Evolutionary conservation across 1,284 basidiomycete species (phyloP).

Genomic region (Ustilago shanxiensis): DNA sequence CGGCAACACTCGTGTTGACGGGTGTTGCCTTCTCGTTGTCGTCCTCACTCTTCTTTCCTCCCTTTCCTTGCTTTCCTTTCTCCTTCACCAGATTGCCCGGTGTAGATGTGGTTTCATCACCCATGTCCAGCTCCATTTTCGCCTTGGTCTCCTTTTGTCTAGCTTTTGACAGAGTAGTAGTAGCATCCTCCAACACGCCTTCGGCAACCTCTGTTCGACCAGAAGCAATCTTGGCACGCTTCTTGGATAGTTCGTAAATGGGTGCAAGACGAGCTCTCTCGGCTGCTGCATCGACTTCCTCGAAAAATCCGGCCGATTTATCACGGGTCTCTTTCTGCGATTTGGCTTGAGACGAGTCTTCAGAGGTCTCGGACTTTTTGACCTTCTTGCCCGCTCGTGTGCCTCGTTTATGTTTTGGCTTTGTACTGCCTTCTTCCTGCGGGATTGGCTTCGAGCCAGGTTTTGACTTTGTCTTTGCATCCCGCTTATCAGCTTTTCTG

Average conservation of each 20-base stretch:
- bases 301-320: constrained; percentile 26
- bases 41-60: constrained; percentile 1
- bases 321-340: constrained; percentile 8
- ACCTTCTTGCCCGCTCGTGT: constrained; percentile 40
- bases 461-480: background rate
- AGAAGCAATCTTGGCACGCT: constrained; percentile 41
- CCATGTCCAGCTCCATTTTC: constrained; percentile 26
- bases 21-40: constrained; percentile 8
- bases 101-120: constrained; percentile 16
- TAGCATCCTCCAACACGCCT: constrained; percentile 43
- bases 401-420: constrained; percentile 39
- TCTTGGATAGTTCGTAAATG: constrained; percentile 41
- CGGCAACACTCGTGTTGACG: constrained; percentile 37
- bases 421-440: constrained; percentile 18
- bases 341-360: background rate
- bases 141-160: constrained; percentile 25
- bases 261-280: constrained; percentile 40
- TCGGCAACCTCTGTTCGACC: constrained; percentile 43
- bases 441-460: background rate
- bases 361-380: constrained; percentile 14
- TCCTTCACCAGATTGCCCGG: background rate
- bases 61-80: constrained; percentile 1
- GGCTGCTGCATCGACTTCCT: constrained; percentile 36
- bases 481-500: constrained; percentile 4
- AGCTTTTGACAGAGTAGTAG: constrained; percentile 23